Evolutionary conservation across 805 yeast species (phyloP).

Genomic region (Saccharomycopsis synnaedendra): DNA sequence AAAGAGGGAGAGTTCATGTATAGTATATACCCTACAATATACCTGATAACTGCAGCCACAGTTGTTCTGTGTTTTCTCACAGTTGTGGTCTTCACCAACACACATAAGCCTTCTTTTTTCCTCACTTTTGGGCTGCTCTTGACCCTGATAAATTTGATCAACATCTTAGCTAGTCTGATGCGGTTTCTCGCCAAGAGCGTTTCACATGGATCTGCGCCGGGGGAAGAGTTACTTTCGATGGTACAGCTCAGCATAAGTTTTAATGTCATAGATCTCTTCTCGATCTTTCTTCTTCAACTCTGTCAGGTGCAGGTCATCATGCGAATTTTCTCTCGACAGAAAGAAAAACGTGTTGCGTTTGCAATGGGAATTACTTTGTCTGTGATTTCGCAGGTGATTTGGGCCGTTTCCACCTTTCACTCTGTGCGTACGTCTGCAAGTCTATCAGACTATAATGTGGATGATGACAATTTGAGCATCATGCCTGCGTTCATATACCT

Average conservation of each 20-base stretch:
- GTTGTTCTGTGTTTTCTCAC: conserved; percentile 55
- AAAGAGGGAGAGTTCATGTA: conserved; percentile 35
- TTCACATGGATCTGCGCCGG: conserved; percentile 25
- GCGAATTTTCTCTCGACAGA: conserved; percentile 54
- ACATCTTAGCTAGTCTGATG: conserved; percentile 38
- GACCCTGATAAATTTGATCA: conserved; percentile 43
- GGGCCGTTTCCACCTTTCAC: conserved; percentile 54
- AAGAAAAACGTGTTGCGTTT: conserved; percentile 55
- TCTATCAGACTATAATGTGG: conserved; percentile 18
- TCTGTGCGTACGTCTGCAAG: conserved; percentile 12
- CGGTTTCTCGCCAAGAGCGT: conserved; percentile 31
- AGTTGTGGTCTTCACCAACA: conserved; percentile 51
- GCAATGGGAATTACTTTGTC: conserved; percentile 45
- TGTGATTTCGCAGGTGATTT: conserved; percentile 47
- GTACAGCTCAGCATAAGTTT: conserved; percentile 32
- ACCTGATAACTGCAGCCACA: conserved; percentile 51
- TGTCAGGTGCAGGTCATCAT: conserved; percentile 64
- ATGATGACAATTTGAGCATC: conserved; percentile 36
- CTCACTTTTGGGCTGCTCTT: conserved; percentile 38
- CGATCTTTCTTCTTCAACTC: conserved; percentile 45
- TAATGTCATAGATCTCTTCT: conserved; percentile 45
- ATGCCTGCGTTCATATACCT: conserved; percentile 67
- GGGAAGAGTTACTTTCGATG: conserved; percentile 31
- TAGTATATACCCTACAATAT: conserved; percentile 50
- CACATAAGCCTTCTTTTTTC: conserved; percentile 46